Evolutionary conservation across 2,329 filamentous ascomycete genomes (phyloP), one percentile per base, ranked within the genome.

Genomic region (Microdochium paspali): DNA sequence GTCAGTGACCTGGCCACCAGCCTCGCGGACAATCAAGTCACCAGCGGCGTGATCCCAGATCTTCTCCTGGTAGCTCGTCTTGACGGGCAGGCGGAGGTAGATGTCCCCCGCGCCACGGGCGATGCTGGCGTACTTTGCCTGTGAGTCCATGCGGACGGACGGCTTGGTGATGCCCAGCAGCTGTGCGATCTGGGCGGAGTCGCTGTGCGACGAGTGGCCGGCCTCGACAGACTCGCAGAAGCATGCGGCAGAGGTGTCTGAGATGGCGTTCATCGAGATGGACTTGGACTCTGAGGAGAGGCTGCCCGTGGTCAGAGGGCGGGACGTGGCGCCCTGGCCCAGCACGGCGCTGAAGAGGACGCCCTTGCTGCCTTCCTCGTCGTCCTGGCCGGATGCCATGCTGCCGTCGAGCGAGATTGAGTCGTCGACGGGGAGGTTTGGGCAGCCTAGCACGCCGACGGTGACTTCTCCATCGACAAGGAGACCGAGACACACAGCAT

Each of bases 41-140:
- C 93, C 93, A 12, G 91, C 93, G 18, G 93, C 93, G 66, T 98
- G 93, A 63, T 98, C 93, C 93, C 93, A 98, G 56, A 98, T 98
- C 80, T 98, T 98, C 76, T 98, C 93, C 65, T 95, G 82, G 70
- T 98, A 98, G 47, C 85, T 84, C 57, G 84, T 85, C 63, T 80
- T 86, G 50, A 88, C 85, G 3, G 93, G 93, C 49, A 98, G 71
- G 47, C 94, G 80, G 49, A 98, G 77, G 69, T 98, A 98, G 54
- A 98, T 84, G 62, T 98, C 93, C 45, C 90, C 93, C 4, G 90
- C 90, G 43, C 93, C 93, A 53, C 93, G 79, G 30, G 93, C 93
- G 63, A 98, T 95, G 30, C 87, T 93, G 52, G 85, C 91, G 69
- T 98, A 98, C 70, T 98, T 98, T 58, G 93, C 91, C 70, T 98